Conservation (phyloP, 345 rosid genomes). For the Rhizophora apiculata region DNA sequence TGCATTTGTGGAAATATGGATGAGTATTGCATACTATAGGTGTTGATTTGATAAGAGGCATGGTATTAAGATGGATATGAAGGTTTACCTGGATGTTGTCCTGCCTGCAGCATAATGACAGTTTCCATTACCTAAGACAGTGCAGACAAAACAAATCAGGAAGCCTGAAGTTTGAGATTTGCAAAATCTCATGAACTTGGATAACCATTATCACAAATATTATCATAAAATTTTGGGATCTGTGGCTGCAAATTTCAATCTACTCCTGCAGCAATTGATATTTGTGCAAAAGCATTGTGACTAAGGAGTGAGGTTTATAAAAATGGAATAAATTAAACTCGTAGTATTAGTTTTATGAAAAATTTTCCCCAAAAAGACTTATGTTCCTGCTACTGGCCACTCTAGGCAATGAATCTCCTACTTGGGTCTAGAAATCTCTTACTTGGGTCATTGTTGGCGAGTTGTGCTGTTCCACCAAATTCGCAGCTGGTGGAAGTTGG, state of each 20-base stretch:
- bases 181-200: no score
- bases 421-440: conserved; percentile 25
- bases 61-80: conserved; percentile 6
- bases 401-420: not conserved
- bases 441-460: conserved; percentile 85
- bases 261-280: not conserved
- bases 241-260: not conserved
- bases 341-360: not conserved
- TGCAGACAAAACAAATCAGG: conserved; percentile 14
- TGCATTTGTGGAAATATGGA: conserved; percentile 28
- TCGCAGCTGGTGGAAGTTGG: conserved; percentile 81
- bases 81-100: conserved; percentile 36
- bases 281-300: no score
- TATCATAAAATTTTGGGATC: not conserved
- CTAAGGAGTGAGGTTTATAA: not conserved
- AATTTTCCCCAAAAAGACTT: not conserved
- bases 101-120: conserved; percentile 58
- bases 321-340: not conserved
- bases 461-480: conserved; percentile 91
- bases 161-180: not conserved
- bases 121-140: conserved; percentile 68
- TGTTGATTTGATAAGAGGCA: conserved; percentile 5
- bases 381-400: no score
- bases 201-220: no score
- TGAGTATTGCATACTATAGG: not conserved